Conservation (phyloP, 257 asterid genomes). For the Voacanga thouarsii region DNA sequence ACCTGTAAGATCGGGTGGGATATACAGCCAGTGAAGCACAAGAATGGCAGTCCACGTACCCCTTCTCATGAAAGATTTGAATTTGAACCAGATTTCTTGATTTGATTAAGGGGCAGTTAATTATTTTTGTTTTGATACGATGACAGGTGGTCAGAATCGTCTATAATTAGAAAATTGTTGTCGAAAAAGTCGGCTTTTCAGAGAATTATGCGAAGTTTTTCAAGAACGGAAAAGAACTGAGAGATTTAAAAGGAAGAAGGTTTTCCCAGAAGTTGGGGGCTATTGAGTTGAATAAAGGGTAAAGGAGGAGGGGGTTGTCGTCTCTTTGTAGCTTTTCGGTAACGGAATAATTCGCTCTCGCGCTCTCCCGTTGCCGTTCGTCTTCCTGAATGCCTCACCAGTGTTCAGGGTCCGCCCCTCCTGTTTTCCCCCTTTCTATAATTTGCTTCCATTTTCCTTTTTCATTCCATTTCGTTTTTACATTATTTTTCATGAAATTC, state of each 20-base stretch:
- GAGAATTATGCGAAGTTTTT: neutral
- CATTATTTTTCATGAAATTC: neutral
- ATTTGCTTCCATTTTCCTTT: neutral
- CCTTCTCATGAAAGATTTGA: neutral
- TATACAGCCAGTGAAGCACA: neutral
- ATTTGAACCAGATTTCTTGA: neutral
- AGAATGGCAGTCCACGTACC: neutral
- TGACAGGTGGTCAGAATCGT: neutral
- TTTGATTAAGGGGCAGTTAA: neutral
- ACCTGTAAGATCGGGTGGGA: neutral
- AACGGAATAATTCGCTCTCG: slow-evolving; percentile 89
- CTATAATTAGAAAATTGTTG: slow-evolving; percentile 13
- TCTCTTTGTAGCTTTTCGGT: slow-evolving; percentile 60
- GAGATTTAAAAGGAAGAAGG: slow-evolving; percentile 14
- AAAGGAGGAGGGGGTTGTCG: slow-evolving; percentile 34
- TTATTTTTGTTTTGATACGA: neutral
- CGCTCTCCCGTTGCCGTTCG: slow-evolving; percentile 93
- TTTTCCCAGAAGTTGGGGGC: slow-evolving; percentile 14
- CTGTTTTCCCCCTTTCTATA: neutral
- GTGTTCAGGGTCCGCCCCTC: slow-evolving; percentile 82
- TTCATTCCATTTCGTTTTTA: neutral
- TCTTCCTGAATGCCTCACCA: slow-evolving; percentile 98
- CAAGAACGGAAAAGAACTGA: neutral
- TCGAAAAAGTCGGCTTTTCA: slow-evolving; percentile 14
- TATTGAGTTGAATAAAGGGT: slow-evolving; percentile 5